Conservation (phyloP, 2,329 filamentous ascomycete genomes). For the Penicillium sp. region DNA sequence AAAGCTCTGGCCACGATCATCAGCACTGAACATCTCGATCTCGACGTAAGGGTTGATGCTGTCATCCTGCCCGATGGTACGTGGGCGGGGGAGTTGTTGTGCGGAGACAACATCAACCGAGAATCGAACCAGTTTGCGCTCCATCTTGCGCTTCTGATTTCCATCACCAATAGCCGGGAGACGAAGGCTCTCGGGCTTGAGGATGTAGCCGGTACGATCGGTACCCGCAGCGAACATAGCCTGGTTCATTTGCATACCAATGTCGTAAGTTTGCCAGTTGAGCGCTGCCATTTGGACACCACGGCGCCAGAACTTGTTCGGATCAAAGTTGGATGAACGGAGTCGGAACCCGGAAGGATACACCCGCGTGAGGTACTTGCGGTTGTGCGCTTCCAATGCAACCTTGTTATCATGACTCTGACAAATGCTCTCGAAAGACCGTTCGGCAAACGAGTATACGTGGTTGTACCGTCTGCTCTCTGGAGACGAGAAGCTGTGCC, state of each 20-base stretch:
- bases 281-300: constrained; percentile 97
- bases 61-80: constrained; percentile 67
- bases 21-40: constrained; percentile 89
- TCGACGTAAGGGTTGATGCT: constrained; percentile 91
- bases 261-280: constrained; percentile 97
- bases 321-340: constrained; percentile 90
- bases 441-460: constrained; percentile 91
- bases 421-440: constrained; percentile 77
- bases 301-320: constrained; percentile 86
- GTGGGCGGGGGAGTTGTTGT: constrained; percentile 85
- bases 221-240: constrained; percentile 93
- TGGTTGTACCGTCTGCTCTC: constrained; percentile 89
- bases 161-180: constrained; percentile 23
- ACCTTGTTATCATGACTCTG: constrained; percentile 73
- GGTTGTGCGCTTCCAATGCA: constrained; percentile 83
- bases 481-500: constrained; percentile 71
- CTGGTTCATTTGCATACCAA: constrained; percentile 93
- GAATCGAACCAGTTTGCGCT: constrained; percentile 80
- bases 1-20: constrained; percentile 79
- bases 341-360: constrained; percentile 83
- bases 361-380: constrained; percentile 85
- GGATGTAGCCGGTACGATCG: constrained; percentile 85
- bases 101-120: constrained; percentile 87
- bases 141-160: constrained; percentile 57
- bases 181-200: constrained; percentile 85